phyloP scores from a whole-genome alignment of 2,329 filamentous ascomycete species.

The Phyllosticta citriasiana region DNA sequence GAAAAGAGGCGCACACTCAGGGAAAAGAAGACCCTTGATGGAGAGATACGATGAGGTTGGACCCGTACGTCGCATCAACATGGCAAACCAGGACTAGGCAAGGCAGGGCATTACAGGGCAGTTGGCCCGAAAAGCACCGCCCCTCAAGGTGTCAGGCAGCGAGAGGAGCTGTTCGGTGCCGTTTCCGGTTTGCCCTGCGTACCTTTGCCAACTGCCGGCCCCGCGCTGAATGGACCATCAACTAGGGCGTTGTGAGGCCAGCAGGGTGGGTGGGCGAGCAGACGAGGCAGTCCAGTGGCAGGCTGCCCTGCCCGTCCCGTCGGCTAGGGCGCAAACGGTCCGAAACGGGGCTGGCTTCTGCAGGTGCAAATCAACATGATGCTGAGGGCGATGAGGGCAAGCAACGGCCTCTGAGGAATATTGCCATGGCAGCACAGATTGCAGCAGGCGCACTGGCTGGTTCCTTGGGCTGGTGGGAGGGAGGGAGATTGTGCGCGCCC shows the following conservation, averaged over 20 bases:
- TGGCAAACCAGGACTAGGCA: too few relatives aligned
- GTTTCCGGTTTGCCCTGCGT: not conserved
- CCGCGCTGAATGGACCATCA: too few relatives aligned
- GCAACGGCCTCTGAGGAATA: not conserved
- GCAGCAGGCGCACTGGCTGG: not conserved
- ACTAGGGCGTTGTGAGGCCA: too few relatives aligned
- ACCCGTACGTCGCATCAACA: not conserved
- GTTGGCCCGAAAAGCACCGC: not conserved
- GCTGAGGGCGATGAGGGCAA: not conserved
- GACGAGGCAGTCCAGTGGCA: not conserved
- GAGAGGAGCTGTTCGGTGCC: not conserved
- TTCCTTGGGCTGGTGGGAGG: too few relatives aligned
- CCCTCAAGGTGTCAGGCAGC: not conserved
- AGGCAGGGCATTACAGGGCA: too few relatives aligned
- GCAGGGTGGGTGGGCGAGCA: too few relatives aligned
- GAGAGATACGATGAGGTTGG: not conserved
- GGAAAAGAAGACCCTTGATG: not conserved
- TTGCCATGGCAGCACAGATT: not conserved
- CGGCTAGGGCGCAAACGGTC: conserved; percentile 9
- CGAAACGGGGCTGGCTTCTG: not conserved
- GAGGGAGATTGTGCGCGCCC: not conserved
- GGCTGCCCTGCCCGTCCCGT: conserved; percentile 1
- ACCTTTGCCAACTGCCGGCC: not conserved
- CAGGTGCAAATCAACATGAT: conserved; percentile 1
- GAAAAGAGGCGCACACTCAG: not conserved